Percentiles rank a stretch among this genome's conserved stretches.
These are phyloP conservation scores for Paracoccidioides brasiliensis DNA, from an alignment of 2,329 filamentous ascomycete species.

Conservation along the genomic window DNA sequence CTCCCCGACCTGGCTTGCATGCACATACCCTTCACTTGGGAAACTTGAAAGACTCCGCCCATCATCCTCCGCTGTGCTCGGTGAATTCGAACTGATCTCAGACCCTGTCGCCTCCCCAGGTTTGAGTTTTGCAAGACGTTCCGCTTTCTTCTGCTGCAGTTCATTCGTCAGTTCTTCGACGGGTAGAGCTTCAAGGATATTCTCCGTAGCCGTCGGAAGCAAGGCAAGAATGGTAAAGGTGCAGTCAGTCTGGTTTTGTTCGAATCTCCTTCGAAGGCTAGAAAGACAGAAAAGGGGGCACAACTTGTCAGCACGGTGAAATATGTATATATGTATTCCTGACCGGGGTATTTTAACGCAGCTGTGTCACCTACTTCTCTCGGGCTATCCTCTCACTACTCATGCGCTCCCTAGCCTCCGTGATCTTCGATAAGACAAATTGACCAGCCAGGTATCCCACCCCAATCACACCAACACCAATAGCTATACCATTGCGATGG, in stretches of 20 bases:
- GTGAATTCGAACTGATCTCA: slow-evolving; percentile 44
- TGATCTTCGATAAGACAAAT: slow-evolving; percentile 83
- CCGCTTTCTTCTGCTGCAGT: slow-evolving; percentile 82
- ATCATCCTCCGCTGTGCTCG: slow-evolving; percentile 69
- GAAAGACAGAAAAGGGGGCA: slow-evolving; percentile 5
- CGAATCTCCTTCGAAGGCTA: slow-evolving; percentile 86
- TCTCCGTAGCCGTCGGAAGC: slow-evolving; percentile 78
- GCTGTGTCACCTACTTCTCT: slow-evolving; percentile 62
- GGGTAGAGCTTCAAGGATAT: slow-evolving; percentile 74
- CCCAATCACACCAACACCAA: slow-evolving; percentile 76
- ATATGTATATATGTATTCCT: not conserved
- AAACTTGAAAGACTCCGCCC: slow-evolving; percentile 61
- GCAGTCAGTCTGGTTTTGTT: slow-evolving; percentile 98
- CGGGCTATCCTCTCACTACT: slow-evolving; percentile 89
- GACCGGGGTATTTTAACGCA: slow-evolving; percentile 1
- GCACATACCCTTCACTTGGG: slow-evolving; percentile 69
- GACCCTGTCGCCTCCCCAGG: slow-evolving; percentile 43
- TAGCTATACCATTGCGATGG: slow-evolving; percentile 78
- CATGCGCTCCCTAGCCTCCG: slow-evolving; percentile 90
- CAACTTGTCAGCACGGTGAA: not conserved
- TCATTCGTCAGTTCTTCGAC: slow-evolving; percentile 89
- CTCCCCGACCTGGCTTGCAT: slow-evolving; percentile 61
- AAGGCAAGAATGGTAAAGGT: slow-evolving; percentile 96
- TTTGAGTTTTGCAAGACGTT: slow-evolving; percentile 49
- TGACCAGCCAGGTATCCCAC: slow-evolving; percentile 85